Conservation (phyloP, 73 alveolate genomes). For the Paramecium primaurelia region DNA sequence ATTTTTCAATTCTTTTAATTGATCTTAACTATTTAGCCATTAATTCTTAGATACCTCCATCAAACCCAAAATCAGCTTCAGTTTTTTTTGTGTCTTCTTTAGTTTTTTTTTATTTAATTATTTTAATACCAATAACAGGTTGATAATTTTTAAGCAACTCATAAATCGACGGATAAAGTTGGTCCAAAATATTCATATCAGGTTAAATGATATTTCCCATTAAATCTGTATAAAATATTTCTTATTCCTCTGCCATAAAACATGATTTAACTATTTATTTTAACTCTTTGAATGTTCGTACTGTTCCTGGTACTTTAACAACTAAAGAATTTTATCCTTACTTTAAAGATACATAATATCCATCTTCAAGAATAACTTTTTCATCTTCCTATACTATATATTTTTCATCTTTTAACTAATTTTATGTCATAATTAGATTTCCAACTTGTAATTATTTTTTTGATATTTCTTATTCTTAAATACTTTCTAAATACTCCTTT, state of each 20-base stretch:
- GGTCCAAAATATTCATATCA: not conserved
- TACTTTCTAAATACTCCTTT: not conserved
- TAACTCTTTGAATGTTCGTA: not conserved
- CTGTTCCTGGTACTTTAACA: not conserved
- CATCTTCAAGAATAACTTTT: not conserved
- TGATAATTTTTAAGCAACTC: conserved; percentile 35
- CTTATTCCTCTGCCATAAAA: not conserved
- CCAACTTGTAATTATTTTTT: not conserved
- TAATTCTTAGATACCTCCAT: not conserved
- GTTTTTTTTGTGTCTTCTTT: not conserved
- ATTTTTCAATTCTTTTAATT: not conserved
- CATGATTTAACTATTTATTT: not conserved
- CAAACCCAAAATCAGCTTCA: not conserved
- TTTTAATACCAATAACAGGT: not conserved
- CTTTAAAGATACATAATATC: not conserved
- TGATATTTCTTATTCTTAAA: not conserved
- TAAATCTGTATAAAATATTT: conserved; percentile 30
- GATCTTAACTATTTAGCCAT: not conserved
- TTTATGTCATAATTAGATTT: not conserved
- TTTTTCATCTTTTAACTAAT: not conserved
- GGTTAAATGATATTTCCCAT: not conserved
- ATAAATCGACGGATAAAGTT: not conserved
- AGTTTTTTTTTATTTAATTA: not conserved
- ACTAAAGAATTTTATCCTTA: not conserved
- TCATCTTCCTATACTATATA: not conserved